A percentile compares a stretch with the other conserved stretches of the same genome.
Evolutionary conservation across 1,139 yeast species (phyloP).

Genomic region (Geotrichum carabidarum): DNA sequence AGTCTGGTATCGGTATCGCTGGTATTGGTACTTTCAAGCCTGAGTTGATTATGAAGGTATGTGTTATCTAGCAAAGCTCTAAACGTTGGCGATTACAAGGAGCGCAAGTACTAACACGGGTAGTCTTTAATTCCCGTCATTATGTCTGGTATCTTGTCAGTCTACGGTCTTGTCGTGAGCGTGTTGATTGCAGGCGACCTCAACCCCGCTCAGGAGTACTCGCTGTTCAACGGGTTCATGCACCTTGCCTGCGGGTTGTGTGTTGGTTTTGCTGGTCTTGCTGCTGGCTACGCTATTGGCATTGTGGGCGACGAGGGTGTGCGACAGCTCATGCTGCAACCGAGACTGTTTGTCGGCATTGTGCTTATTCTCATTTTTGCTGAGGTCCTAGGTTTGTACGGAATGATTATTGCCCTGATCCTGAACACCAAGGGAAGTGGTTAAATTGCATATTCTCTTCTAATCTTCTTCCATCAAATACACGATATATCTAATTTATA

Average conservation of each 20-base stretch:
- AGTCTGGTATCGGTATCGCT: conserved; percentile 98
- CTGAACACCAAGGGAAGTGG: conserved; percentile 49
- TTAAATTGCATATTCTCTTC: conserved; percentile 4
- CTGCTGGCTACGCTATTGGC: conserved; percentile 97
- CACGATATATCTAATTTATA: no score
- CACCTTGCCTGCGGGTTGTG: conserved; percentile 98
- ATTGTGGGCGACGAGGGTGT: conserved; percentile 99
- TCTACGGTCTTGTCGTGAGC: conserved; percentile 95
- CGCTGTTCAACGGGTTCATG: conserved; percentile 93
- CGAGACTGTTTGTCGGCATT: conserved; percentile 79
- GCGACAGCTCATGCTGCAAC: conserved; percentile 93
- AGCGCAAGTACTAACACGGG: conserved; percentile 37
- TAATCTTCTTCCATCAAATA: no score
- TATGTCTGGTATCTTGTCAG: conserved; percentile 99
- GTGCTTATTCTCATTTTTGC: conserved; percentile 95
- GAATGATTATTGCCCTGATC: conserved; percentile 85
- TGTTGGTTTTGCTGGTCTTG: conserved; percentile 93
- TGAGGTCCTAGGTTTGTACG: conserved; percentile 85
- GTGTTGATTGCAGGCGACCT: conserved; percentile 83
- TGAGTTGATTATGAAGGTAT: conserved; percentile 35
- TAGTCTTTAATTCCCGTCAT: conserved; percentile 64
- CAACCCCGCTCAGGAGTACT: conserved; percentile 68
- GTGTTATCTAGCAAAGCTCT: background rate
- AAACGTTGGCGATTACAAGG: background rate
- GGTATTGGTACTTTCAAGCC: conserved; percentile 46